phyloP scores from a whole-genome alignment of 1,284 basidiomycete genomes.

The Apiotrichum montevideense region DNA sequence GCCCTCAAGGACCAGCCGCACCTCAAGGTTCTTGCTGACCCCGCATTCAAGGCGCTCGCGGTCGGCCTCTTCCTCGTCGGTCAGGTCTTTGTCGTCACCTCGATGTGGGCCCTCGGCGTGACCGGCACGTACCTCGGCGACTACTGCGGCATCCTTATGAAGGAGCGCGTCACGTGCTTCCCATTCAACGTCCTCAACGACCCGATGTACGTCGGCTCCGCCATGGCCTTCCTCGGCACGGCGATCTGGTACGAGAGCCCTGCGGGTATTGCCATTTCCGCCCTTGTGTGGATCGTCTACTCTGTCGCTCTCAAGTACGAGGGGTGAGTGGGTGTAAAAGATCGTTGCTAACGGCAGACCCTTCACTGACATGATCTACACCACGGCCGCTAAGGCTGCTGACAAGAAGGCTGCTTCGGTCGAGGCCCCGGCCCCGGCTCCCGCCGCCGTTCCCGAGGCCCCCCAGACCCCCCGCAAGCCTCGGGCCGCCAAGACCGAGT shows the following conservation, averaged over 20 bases:
- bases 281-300: slow-evolving; percentile 77
- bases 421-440: slow-evolving; percentile 7
- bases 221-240: slow-evolving; percentile 74
- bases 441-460: slow-evolving; percentile 10
- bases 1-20: slow-evolving; percentile 37
- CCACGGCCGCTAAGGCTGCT: slow-evolving; percentile 15
- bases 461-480: slow-evolving; percentile 10
- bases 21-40: slow-evolving; percentile 52
- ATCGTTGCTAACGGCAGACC: slow-evolving; percentile 27
- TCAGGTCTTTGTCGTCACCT: slow-evolving; percentile 75
- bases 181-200: slow-evolving; percentile 90
- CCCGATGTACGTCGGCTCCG: slow-evolving; percentile 94
- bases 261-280: slow-evolving; percentile 66
- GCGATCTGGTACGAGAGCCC: slow-evolving; percentile 82
- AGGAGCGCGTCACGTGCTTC: slow-evolving; percentile 67
- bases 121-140: slow-evolving; percentile 88
- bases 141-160: slow-evolving; percentile 99
- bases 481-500: not conserved
- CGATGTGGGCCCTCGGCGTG: slow-evolving; percentile 85
- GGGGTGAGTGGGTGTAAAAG: slow-evolving; percentile 56
- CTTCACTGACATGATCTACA: slow-evolving; percentile 49
- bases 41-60: slow-evolving; percentile 58
- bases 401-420: not conserved
- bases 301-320: slow-evolving; percentile 75
- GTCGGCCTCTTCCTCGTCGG: slow-evolving; percentile 62